Base-by-base conservation (phyloP, 805 yeast species). In the Teunomyces lycoperdinae region DNA sequence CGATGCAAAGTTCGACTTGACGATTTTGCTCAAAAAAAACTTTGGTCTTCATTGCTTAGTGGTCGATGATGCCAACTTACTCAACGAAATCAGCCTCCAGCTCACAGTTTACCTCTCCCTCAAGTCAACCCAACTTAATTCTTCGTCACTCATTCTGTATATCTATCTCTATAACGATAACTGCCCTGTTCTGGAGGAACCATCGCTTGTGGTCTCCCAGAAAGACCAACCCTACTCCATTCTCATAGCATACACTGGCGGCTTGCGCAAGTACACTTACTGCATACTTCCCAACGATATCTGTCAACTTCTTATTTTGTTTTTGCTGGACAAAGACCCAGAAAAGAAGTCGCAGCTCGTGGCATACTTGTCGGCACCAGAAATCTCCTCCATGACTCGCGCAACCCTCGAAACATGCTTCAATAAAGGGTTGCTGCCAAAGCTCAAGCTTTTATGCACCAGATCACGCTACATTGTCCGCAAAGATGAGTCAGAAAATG, bases 191-290 rank as follows among this genome's bases (percentile, higher is more conserved):
- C 14, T 20, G 10, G 14, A 26, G 10, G 61, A 61, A 41, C 74
- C 74, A 1, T 62, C 74, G 2, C 60, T 55, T 43, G 58, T 71
- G 5, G 34, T 72, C 4, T 56, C 71, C 5, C 66, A 65, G 35
- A 56, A 56, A 14, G 57, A 55, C 42, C 58, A 58, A 34, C 44
- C 58, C 1, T 44, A 50, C 16, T 71, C 77, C 0, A 50, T 67
- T 4, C 53, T 73, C 2, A 60, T 73, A 9, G 66, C 70, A 9
- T 60, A 61, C 43, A 64, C 71, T 8, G 77, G 77, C 2, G 78
- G 77, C 2, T 59, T 73, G 16, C 60, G 78, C 30, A 70, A 67
- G 46, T 67, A 63, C 50, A 54, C 73, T 7, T 70, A 71, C 52
- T 72, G 76, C 46, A 55, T 60, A 17, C 56, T 73, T 11, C 69